Evolutionary conservation across 768 basidiomycete genomes (phyloP), one percentile per base, ranked within the genome.

Genomic region (Fistulinella prunicolor): DNA sequence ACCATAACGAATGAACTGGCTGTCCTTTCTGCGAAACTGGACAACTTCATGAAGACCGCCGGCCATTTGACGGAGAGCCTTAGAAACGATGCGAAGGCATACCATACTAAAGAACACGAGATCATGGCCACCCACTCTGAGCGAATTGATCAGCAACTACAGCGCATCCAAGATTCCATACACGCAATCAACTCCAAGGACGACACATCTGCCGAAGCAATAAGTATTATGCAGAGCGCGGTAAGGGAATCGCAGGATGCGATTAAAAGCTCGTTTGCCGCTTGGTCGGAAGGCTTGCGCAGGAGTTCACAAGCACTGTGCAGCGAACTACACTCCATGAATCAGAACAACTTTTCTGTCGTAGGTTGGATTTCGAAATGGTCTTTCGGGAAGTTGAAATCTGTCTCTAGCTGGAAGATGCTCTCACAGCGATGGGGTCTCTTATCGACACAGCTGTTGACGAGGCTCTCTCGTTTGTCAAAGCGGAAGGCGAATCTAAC

Each of bases 371-470:
- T 43, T 38, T 38, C 23, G 20, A 36, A 17, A 20, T 24, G 6
- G n/a, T 9, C 9, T 30, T 32, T 37, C 12, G 14, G 26, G 38
- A 44, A 44, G 29, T 35, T 59, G 26, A 55, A 51, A 26, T 43
- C n/a, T 29, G 6, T 20, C 19, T 22, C 17, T 59, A 80, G 64
- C 70, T 82, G 16, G 83, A 86, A 58, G 69, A 76, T 42, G 78
- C 82, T 1, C 65, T 92, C 42, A 75, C 73, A 45, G 68, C 76
- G 1, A 76, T 90, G 46, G 74, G 78, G 6, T 71, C 76, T 13
- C 67, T 89, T 19, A 65, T 90, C 16, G 83, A 89, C 46, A 68
- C 70, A 12, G 72, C 87, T 29, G 70, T 85, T 14, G 71, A 70
- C 22, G 84, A 85, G 45, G 77, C 81, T 0, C 70, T 78, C 10